Evolutionary conservation across 257 asterid species (phyloP), one percentile per base, ranked within the genome.

Genomic region (Fraxinus anomala): DNA sequence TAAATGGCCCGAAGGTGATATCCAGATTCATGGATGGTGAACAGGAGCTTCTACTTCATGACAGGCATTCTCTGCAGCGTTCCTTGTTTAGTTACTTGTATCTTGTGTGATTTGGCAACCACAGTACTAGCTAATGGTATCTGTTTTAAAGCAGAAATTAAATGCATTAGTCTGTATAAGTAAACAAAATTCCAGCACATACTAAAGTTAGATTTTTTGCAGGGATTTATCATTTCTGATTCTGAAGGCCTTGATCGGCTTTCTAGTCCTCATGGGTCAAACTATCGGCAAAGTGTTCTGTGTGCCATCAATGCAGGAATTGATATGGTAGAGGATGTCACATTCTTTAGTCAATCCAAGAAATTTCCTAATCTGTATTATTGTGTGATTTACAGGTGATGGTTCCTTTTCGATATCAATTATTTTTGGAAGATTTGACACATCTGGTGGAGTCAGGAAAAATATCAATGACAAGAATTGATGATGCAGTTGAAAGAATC

Each of bases 151-250:
- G 67, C 19, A 10, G 36, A 34, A 16, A 36, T 10, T 54, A 68
- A 49, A 67, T 36, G 37, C 16, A 65, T 17, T 9, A 23, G 36
- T 63, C 69, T 26, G 34, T 36, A 63, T 34, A 11, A 49, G 33
- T 28, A 59, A 33, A 39, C 67, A 44, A n/a, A 73, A 37, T 63
- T 23, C 24, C 63, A 11, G 33, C 37, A 65, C 44, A 66, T 72
- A 12, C 47, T 66, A 23, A 4, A 1, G 34, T 34, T 49, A 21
- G 19, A 63, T 42, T 59, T 72, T 73, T 78, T 88, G 79, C 78
- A 92, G 97, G 96, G 95, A 28, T 87, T 91, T 74, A 83, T 94
- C 77, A 94, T 94, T 77, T 85, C 98, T 26, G 98, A 94, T 77
- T 83, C 93, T 13, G 96, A 91, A 86, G 98, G 85, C 68, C 83